Percentiles rank a stretch among this genome's conserved stretches.
Conservation (phyloP, 345 rosid genomes). For the Aegle marmelos region DNA sequence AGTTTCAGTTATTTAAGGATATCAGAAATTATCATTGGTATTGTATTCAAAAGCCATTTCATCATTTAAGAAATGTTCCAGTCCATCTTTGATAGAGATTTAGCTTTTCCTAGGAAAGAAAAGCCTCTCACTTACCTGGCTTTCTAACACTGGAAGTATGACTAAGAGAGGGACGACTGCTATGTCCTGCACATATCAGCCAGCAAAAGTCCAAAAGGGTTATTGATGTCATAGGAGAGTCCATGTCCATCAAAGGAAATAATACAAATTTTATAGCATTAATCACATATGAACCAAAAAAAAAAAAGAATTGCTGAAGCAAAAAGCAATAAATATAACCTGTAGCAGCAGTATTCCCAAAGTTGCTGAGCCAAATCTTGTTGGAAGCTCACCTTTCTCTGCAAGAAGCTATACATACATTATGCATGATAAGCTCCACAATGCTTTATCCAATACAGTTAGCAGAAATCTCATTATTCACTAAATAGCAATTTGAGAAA, state of each 20-base stretch:
- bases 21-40: background rate
- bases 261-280: slow-evolving; percentile 13
- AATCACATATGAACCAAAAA: background rate
- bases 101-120: background rate
- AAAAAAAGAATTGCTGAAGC: background rate
- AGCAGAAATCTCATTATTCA: background rate
- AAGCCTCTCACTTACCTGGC: slow-evolving; percentile 56
- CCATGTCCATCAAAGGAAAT: background rate
- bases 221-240: slow-evolving; percentile 16
- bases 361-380: slow-evolving; percentile 97
- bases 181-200: slow-evolving; percentile 69
- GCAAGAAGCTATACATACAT: slow-evolving; percentile 81
- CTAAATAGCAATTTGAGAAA: background rate
- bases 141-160: slow-evolving; percentile 87
- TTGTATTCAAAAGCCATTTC: background rate
- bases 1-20: background rate
- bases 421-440: slow-evolving; percentile 36
- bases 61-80: background rate
- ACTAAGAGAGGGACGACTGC: slow-evolving; percentile 94
- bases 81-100: background rate
- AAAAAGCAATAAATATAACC: slow-evolving; percentile 39
- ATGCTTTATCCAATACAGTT: slow-evolving; percentile 8
- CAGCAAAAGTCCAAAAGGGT: slow-evolving; percentile 13
- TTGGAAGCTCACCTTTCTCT: slow-evolving; percentile 98
- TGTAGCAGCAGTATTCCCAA: slow-evolving; percentile 95